Base-by-base conservation (phyloP, 2,329 filamentous ascomycete genomes). In the Aspergillus sp. region DNA sequence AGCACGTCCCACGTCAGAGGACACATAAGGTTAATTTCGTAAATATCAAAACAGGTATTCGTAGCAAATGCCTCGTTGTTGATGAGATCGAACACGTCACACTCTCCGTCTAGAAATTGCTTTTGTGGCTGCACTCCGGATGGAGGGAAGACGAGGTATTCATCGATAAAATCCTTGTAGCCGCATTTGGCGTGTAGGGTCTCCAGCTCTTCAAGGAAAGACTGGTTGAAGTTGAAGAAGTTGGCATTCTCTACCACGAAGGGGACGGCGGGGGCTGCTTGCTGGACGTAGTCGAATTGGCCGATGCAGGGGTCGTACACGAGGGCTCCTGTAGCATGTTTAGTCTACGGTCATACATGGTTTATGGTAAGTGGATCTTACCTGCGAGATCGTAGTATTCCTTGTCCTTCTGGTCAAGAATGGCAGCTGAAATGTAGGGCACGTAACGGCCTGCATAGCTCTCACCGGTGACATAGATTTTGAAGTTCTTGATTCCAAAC, bases 1-100 rank as follows among this genome's bases (percentile, higher is more conserved):
- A 93, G 78, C 0, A 89, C 84, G 57, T 91, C 87, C 81, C 85
- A 90, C 2, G 84, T 77, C 3, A 87, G 63, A 0, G 90, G 90
- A 69, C 90, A 95, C 12, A 86, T 89, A 4, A 85, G 86, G 2
- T 84, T 84, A 14, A 93, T 83, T 49, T 89, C 84, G 74, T 93
- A 95, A 11, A 90, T 77, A 70, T 91, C 86, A 75, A 89, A 96
- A 77, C 91, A 95, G 0, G 90, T 90, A 75, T 95, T 95, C 35
- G 84, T 73, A 1, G 77, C 68, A 4, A 78, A 61, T 7, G 82
- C 81, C 31, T 85, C 87, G 0, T 78, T 63, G 64, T 77, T 77
- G 31, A 90, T 82, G 21, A 82, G 76, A 57, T 81, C 71, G 65
- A 82, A 89, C 19, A 90, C 66, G 50, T 79, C 77, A 69, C 90